These are phyloP conservation scores for Arxiozyma bovina DNA, from an alignment of 1,139 yeast species.

Conservation along the genomic window DNA sequence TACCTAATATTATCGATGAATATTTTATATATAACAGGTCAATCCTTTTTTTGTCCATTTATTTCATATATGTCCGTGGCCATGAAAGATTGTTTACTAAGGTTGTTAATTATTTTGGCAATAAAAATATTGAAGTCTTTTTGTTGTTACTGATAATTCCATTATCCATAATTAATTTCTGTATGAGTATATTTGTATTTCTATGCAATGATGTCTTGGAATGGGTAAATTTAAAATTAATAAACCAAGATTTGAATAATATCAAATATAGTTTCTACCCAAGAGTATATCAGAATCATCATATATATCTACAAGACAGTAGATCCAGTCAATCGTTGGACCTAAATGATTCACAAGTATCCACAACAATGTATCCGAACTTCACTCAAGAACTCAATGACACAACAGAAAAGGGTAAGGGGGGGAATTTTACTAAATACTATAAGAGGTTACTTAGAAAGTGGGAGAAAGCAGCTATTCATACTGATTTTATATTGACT, in stretches of 20 bases:
- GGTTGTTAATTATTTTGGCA: conserved; percentile 28
- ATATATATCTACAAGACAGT: not conserved
- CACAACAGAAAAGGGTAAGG: not conserved
- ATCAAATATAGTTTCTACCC: conserved; percentile 4
- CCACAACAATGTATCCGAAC: not conserved
- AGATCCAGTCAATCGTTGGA: conserved; percentile 1
- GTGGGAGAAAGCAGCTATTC: conserved; percentile 14
- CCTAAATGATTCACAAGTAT: conserved; percentile 3
- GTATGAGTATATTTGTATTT: conserved; percentile 16
- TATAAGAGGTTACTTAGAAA: conserved; percentile 6
- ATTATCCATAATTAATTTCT: conserved; percentile 17
- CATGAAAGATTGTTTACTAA: conserved; percentile 25
- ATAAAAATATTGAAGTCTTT: conserved; percentile 17
- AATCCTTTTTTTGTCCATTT: conserved; percentile 28
- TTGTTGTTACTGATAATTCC: conserved; percentile 20
- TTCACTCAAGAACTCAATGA: conserved; percentile 1
- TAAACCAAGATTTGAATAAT: not conserved
- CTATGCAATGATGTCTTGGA: conserved; percentile 21
- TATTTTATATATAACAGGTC: conserved; percentile 21
- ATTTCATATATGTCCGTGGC: conserved; percentile 30
- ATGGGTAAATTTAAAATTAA: not conserved
- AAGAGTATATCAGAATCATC: not conserved
- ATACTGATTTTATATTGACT: conserved; percentile 11
- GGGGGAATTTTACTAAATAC: not conserved
- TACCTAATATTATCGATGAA: not conserved